These are phyloP conservation scores for Stemphylium beticola DNA, from an alignment of 2,329 filamentous ascomycete genomes.

Conservation along the genomic window DNA sequence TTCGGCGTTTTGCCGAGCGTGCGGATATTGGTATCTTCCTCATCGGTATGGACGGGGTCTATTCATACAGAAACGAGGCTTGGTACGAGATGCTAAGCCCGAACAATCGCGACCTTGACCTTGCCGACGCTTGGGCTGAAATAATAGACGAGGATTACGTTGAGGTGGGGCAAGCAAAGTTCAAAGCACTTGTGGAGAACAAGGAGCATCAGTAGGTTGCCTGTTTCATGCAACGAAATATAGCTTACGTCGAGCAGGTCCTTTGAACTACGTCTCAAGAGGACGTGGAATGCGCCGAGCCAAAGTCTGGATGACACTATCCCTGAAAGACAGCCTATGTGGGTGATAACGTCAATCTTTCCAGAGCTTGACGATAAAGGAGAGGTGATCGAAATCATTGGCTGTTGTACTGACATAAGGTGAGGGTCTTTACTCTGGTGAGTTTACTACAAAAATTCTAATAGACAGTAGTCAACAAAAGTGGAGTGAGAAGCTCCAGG, in stretches of 20 bases:
- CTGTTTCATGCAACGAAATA: not conserved
- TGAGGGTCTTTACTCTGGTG: not conserved
- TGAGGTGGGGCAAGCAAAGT: constrained; percentile 20
- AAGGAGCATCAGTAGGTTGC: constrained; percentile 26
- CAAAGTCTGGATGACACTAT: constrained; percentile 10
- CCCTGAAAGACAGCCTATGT: constrained; percentile 29
- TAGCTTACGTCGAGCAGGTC: constrained; percentile 12
- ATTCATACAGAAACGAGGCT: constrained; percentile 50
- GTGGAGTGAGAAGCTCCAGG: constrained; percentile 44
- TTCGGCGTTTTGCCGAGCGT: constrained; percentile 49
- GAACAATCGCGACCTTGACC: constrained; percentile 16
- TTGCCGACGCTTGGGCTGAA: constrained; percentile 25
- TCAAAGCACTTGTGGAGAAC: constrained; percentile 17
- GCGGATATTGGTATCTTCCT: constrained; percentile 52
- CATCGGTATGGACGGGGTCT: constrained; percentile 43
- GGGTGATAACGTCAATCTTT: constrained; percentile 41
- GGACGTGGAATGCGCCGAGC: constrained; percentile 39
- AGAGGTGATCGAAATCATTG: constrained; percentile 40
- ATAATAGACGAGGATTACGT: constrained; percentile 25
- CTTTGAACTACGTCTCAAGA: constrained; percentile 49
- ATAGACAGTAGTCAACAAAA: constrained; percentile 36
- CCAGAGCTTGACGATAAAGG: constrained; percentile 31
- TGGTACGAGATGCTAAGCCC: constrained; percentile 45
- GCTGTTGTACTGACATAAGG: constrained; percentile 46
- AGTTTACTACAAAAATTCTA: not conserved